Evolutionary conservation across 345 rosid genomes (phyloP), one percentile per base, ranked within the genome.

Genomic region (Corchorus capsularis): DNA sequence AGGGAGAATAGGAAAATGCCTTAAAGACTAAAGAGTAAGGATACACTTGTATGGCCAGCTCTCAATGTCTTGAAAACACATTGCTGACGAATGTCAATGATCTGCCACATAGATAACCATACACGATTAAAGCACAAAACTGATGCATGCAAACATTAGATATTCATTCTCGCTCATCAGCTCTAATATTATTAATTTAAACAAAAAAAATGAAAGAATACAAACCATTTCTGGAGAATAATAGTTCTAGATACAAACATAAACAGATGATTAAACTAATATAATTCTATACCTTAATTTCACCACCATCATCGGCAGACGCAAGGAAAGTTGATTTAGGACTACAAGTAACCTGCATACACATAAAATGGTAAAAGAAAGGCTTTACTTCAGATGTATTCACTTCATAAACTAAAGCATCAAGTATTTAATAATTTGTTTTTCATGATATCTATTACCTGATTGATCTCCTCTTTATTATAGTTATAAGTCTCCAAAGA

Each of bases 401-500:
- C 43, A 56, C 39, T 46, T 52, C 64, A 66, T n/a, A 22, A 62
- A 54, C 39, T 0, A 32, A 20, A 35, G 57, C 50, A 63, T 73
- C 76, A 56, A 5, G 35, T 32, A 78, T 34, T 19, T 55, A 55
- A 55, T 64, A 41, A 45, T 22, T 34, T 50, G 52, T 56, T 60
- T 45, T 8, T 32, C 32, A 52, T n/a, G 53, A 47, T 39, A 45
- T 35, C 10, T 49, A 52, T 20, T 74, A 93, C 98, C 95, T 94
- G 97, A 79, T 93, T 91, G 32, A 94, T 86, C 86, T 94, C 98
- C 72, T 91, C 98, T 89, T 89, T 94, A 74, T 93, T 94, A 82
- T 89, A 88, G 72, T 15, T 84, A 82, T 82, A 91, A 69, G 84
- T 79, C 84, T 89, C 92, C 83, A 91, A 84, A 16, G 90, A 83